phyloP scores from a whole-genome alignment of 352 stramenopile species.

The Pythium volutum region DNA sequence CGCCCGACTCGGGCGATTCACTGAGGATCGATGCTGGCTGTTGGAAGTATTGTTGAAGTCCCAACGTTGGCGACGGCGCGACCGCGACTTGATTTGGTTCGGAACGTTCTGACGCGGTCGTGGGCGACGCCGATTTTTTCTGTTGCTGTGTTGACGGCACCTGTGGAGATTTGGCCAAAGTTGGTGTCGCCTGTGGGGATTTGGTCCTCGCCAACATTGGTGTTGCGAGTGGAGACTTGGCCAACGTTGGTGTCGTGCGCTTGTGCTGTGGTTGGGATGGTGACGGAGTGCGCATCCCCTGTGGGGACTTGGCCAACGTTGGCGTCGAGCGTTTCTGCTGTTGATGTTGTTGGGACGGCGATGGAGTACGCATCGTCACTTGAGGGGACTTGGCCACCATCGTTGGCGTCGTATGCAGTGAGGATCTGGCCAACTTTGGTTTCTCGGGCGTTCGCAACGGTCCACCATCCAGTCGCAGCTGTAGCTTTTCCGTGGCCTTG shows the following conservation, averaged over 20 bases:
- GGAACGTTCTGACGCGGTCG: conserved; percentile 3
- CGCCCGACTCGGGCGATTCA: conserved; percentile 13
- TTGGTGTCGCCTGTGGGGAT: background rate
- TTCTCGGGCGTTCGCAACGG: conserved; percentile 33
- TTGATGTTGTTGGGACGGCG: background rate
- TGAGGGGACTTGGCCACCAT: background rate
- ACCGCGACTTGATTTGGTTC: conserved; percentile 1
- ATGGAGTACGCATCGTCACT: background rate
- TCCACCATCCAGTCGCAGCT: conserved; percentile 55
- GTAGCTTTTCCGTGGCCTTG: conserved; percentile 64
- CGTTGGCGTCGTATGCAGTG: background rate
- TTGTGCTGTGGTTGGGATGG: background rate
- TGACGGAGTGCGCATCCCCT: background rate
- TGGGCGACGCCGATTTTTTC: background rate
- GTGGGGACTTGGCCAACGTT: conserved; percentile 4
- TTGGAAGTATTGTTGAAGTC: background rate
- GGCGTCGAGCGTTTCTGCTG: background rate
- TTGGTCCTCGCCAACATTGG: conserved; percentile 1
- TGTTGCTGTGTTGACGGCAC: background rate
- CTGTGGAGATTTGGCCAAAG: background rate
- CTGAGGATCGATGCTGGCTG: background rate
- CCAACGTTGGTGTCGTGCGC: background rate
- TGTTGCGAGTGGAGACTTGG: background rate
- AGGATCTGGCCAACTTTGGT: conserved; percentile 3
- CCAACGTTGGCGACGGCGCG: conserved; percentile 5